Conservation (phyloP, 164 flowering plant genomes). For the Litsea cubeba region DNA sequence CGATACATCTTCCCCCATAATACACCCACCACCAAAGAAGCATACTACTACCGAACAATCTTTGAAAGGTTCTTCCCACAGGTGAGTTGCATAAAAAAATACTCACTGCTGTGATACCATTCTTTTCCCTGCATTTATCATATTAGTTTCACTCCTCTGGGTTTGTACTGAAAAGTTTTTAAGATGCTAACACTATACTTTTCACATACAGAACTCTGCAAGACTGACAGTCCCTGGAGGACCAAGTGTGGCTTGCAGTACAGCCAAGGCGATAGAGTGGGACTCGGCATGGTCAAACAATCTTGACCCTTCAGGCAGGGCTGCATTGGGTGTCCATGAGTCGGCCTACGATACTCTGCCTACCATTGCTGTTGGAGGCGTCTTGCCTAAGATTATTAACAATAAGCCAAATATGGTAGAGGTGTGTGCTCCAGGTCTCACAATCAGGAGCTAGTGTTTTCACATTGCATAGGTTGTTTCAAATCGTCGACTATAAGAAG, state of each 20-base stretch:
- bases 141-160: not conserved
- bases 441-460: conserved; percentile 35
- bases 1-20: conserved; percentile 82
- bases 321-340: conserved; percentile 91
- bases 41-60: conserved; percentile 79
- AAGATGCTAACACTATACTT: not conserved
- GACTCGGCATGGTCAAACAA: conserved; percentile 96
- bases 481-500: not conserved
- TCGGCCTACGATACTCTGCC: conserved; percentile 54
- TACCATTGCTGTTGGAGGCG: conserved; percentile 12
- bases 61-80: conserved; percentile 93
- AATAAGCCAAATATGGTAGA: conserved; percentile 38
- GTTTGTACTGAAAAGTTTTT: not conserved
- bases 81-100: conserved; percentile 32
- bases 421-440: conserved; percentile 34
- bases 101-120: not conserved
- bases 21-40: conserved; percentile 93
- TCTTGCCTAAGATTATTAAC: conserved; percentile 28
- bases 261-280: conserved; percentile 98
- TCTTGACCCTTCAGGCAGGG: conserved; percentile 95
- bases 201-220: conserved; percentile 67
- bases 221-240: conserved; percentile 96
- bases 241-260: conserved; percentile 97
- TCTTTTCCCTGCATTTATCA: not conserved
- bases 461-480: not conserved